Percentiles rank a stretch among this genome's conserved stretches.
These are phyloP conservation scores for Saturnispora saitoi DNA, from an alignment of 805 yeast genomes.

Conservation along the genomic window DNA sequence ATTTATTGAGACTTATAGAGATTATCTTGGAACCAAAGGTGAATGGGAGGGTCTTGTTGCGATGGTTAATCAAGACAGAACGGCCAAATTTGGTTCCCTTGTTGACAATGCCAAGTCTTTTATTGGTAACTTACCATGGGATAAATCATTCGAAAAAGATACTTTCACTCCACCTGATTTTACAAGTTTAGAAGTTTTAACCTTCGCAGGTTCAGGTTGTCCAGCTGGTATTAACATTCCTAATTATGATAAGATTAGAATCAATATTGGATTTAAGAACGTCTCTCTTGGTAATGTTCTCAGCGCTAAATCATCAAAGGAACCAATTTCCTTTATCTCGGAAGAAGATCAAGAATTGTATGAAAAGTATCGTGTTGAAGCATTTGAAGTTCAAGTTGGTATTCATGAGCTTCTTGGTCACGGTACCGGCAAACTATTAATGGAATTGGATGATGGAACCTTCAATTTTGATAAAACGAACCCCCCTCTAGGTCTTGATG, in stretches of 20 bases:
- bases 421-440: constrained; percentile 77
- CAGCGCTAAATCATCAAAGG: constrained; percentile 62
- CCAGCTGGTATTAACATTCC: constrained; percentile 95
- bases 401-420: constrained; percentile 88
- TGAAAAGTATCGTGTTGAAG: constrained; percentile 65
- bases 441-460: constrained; percentile 46
- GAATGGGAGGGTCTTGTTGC: constrained; percentile 93
- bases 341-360: constrained; percentile 46
- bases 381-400: constrained; percentile 91
- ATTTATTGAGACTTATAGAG: constrained; percentile 87
- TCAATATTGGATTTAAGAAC: constrained; percentile 79
- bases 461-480: constrained; percentile 62
- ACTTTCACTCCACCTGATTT: constrained; percentile 88
- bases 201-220: constrained; percentile 83
- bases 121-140: constrained; percentile 72
- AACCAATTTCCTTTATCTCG: constrained; percentile 58
- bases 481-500: constrained; percentile 56
- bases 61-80: constrained; percentile 80
- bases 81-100: constrained; percentile 65
- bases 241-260: constrained; percentile 81
- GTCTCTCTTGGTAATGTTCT: constrained; percentile 83
- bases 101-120: constrained; percentile 60
- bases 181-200: constrained; percentile 80
- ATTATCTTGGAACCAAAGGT: constrained; percentile 85
- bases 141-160: constrained; percentile 65